Evolutionary conservation across 257 asterid genomes (phyloP), one percentile per base, ranked within the genome.

Genomic region (Salvia hispanica): DNA sequence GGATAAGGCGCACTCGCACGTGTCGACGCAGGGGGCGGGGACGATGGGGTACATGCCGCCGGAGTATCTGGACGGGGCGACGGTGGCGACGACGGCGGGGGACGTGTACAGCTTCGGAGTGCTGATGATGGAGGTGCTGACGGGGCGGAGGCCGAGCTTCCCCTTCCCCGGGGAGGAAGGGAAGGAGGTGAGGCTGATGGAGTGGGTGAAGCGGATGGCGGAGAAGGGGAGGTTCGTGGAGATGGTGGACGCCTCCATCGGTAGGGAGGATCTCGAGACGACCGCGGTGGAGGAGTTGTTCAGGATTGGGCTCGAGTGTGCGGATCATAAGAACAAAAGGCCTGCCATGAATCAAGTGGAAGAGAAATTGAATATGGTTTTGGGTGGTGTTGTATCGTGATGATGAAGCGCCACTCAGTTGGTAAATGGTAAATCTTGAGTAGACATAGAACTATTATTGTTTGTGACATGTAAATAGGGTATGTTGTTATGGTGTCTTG

Each of bases 1-100:
- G 0, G 95, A 89, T 55, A 83, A 81, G 31, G 75, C 95, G 31
- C 89, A 81, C 48, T 70, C 93, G 3, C 95, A 92, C 62, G 96
- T 92, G 12, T 92, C 96, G 1, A 92, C 98, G 3, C 96, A 87
- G 73, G 88, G 87, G 62, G 96, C 96, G 0, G 98, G 98, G 15
- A 92, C 98, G 3, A 84, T 92, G 96, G 96, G 98, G 37, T 92
- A 92, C 76, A 85, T 92, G 90, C 98, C 98, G 0, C 96, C 98
- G 5, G 98, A 92, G 72, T 89, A 92, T 46, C 60, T 92, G 0
- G 36, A 78, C 4, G 96, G 96, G 1, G 83, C 94, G 44, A 68
- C 85, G 3, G 75, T 16, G 76, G 98, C 96, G 2, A 84, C 84
- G 0, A 64, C 80, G 58, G 37, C 31, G 60, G 98, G 95, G 0